Evolutionary conservation across 1,284 basidiomycete species (phyloP), one percentile per base, ranked within the genome.

Genomic region (Cutaneotrichosporon cutaneum): DNA sequence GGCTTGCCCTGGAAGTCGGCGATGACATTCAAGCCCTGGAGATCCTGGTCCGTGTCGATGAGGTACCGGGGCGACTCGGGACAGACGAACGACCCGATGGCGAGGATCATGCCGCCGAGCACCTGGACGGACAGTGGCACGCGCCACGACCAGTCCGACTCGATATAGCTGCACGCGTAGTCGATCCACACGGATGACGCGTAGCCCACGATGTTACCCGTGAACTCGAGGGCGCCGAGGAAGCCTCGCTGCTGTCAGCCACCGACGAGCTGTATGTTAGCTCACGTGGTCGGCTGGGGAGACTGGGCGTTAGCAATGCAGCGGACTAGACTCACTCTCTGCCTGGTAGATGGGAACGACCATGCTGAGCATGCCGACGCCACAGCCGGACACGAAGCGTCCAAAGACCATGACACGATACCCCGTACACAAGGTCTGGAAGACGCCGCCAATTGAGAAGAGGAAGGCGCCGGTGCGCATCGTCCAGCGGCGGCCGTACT

Each of bases 141-240:
- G 33, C 92, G 84, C 92, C 92, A 94, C 32, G 90, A 86, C 61
- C 86, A 78, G 77, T 94, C 86, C 9, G 88, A 89, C 55, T 90
- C 85, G 56, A 94, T 84, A 81, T 85, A 98, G 7, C 92, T 94
- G 75, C 89, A 91, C 69, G 91, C 90, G 78, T 98, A 99, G 78
- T 95, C 95, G 63, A 89, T 87, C 94, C 94, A 97, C 65, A 98
- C 93, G 21, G 92, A 95, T 61, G 87, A 87, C n/a, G 93, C 89
- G 77, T 99, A 99, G 53, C 95, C 95, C 62, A 93, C 83, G 70
- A 98, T 90, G 62, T 94, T 93, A 59, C 88, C 89, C 0, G 95
- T 97, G 76, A 98, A 99, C 75, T 98, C 95, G 84, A 98, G 94
- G 72, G 93, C 96, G 4, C 94, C 95, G 54, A 96, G 82, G 56